Conservation (phyloP, 176 grass and related monocot species). For the Phoenix roebelenii region DNA sequence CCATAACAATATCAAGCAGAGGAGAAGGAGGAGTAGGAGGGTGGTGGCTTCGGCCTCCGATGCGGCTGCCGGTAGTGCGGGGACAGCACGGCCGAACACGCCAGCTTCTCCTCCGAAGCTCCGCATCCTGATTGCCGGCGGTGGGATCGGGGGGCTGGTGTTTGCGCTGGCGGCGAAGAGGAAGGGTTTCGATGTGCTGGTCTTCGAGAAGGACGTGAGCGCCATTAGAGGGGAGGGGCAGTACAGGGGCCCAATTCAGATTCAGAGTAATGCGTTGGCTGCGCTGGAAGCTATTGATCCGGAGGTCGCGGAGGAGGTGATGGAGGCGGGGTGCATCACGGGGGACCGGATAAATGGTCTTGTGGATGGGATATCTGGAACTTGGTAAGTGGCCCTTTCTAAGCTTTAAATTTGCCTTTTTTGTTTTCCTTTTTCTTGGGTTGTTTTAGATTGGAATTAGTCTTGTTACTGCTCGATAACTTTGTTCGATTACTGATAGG, state of each 20-base stretch:
- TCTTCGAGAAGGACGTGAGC: slow-evolving; percentile 89
- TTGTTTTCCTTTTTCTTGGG: neutral
- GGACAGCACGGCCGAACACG: slow-evolving; percentile 1
- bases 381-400: slow-evolving; percentile 29
- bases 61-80: neutral
- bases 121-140: slow-evolving; percentile 68
- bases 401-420: neutral
- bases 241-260: slow-evolving; percentile 95
- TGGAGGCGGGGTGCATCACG: slow-evolving; percentile 76
- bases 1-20: neutral
- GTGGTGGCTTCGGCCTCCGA: neutral
- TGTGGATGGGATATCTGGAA: slow-evolving; percentile 86
- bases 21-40: slow-evolving; percentile 1
- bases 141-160: slow-evolving; percentile 86
- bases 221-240: slow-evolving; percentile 80
- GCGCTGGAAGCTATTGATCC: slow-evolving; percentile 83
- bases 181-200: slow-evolving; percentile 90
- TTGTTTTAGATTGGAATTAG: no score
- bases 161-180: slow-evolving; percentile 67
- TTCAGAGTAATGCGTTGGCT: slow-evolving; percentile 96
- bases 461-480: no score
- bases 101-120: slow-evolving; percentile 23
- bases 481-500: no score
- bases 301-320: slow-evolving; percentile 78
- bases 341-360: slow-evolving; percentile 96